Base-by-base conservation (phyloP, 345 rosid species). In the Citrus unshiu region DNA sequence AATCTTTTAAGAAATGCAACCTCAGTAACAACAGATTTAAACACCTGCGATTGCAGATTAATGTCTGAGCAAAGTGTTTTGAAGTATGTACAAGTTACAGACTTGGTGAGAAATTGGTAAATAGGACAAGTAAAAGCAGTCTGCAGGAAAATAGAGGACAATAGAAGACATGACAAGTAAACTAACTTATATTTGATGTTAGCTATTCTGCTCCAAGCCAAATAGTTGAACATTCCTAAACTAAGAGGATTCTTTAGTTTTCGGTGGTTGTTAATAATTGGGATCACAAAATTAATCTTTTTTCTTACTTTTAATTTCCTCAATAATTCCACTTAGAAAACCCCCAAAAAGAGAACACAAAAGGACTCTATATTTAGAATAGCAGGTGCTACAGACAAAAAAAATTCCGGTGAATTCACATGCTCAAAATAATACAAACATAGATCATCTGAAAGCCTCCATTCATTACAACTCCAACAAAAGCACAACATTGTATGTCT, bases 321-420 rank as follows among this genome's bases (percentile, higher is more conserved):
- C 68, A 63, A 43, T 56, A 64, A 64, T 56, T 75, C 73, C 59
- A 72, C 68, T 32, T 24, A 37, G 62, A 70, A 65, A 63, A 72
- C 14, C 70, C 22, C 22, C 12, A 34, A 61, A 46, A 64, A 46
- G 35, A 10, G 46, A 43, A 78, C 39, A 65, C 60, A 68, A 72
- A 22, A 7, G 72, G 18, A 39, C 3, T 32, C 24, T 39, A 43
- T 8, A 61, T 62, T 34, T 12, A 74, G 40, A 37, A n/a, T 35
- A 71, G 74, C 57, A 62, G 40, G 51, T 77, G 74, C 68, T 35
- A 59, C 59, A 24, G 37, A 76, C 56, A 37, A 62, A 6, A 73
- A 78, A 73, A 82, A 56, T 65, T 80, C 60, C 79, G 7, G 32
- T 76, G 71, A 82, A 82, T 35, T 63, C 79, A 29, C 83, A 73